Evolutionary conservation across 345 rosid species (phyloP).

Genomic region (Salix dunnii): DNA sequence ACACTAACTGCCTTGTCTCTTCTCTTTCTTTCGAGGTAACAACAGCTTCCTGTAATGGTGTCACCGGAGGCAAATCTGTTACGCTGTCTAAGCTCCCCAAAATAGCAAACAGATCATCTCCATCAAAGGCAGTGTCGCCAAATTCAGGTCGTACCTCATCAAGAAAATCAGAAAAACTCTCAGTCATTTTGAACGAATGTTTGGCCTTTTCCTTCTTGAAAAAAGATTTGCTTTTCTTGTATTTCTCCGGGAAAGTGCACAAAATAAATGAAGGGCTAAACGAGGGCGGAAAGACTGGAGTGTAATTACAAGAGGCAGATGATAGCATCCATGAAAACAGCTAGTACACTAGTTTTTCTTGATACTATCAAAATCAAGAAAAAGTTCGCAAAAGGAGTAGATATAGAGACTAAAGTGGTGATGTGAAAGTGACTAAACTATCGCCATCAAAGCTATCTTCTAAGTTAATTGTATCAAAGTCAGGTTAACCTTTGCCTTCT

Average conservation of each 20-base stretch:
- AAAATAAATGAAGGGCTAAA: slow-evolving; percentile 13
- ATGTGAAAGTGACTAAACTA: slow-evolving; percentile 58
- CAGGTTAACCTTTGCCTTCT: slow-evolving; percentile 3
- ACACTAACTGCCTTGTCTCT: slow-evolving; percentile 17
- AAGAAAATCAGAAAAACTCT: slow-evolving; percentile 41
- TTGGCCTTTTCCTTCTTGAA: not conserved
- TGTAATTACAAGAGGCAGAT: not conserved
- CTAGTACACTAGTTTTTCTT: not conserved
- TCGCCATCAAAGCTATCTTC: slow-evolving; percentile 46
- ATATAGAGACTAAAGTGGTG: slow-evolving; percentile 18
- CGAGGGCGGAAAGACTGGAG: slow-evolving; percentile 2
- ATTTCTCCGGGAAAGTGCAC: slow-evolving; percentile 5
- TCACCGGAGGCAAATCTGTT: slow-evolving; percentile 46
- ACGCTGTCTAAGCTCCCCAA: slow-evolving; percentile 67
- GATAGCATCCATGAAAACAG: not conserved
- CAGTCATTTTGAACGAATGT: slow-evolving; percentile 32
- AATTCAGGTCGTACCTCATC: slow-evolving; percentile 48
- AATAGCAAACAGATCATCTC: slow-evolving; percentile 73
- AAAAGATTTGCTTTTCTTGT: slow-evolving; percentile 1
- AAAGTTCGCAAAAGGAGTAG: slow-evolving; percentile 36
- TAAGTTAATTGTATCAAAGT: not conserved
- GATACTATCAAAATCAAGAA: slow-evolving; percentile 28
- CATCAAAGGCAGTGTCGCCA: slow-evolving; percentile 46
- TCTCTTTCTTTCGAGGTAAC: slow-evolving; percentile 15
- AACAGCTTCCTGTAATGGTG: slow-evolving; percentile 34